Conservation (phyloP, 331 rosid species). For the Acacia pycnantha region DNA sequence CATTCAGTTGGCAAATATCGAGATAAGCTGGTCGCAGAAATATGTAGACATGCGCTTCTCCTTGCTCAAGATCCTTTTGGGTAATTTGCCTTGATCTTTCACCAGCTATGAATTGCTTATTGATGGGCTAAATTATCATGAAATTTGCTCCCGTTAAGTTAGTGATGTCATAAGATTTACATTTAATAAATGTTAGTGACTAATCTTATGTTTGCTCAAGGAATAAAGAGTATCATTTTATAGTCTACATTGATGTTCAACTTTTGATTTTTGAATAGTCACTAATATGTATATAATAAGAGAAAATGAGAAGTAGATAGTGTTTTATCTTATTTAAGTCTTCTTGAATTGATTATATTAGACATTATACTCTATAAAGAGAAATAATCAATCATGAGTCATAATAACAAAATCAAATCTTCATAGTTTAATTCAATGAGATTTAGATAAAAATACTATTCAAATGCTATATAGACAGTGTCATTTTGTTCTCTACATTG, state of each 20-base stretch:
- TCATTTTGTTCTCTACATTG: neutral
- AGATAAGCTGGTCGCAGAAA: constrained; percentile 49
- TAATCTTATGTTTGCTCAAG: neutral
- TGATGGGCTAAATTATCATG: neutral
- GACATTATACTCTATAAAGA: neutral
- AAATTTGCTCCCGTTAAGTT: too few relatives aligned
- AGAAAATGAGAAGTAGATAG: neutral
- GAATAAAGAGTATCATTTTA: neutral
- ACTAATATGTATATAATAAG: too few relatives aligned
- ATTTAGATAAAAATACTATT: neutral
- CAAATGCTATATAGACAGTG: too few relatives aligned
- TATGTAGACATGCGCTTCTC: constrained; percentile 55
- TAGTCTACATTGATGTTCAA: neutral
- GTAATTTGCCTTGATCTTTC: constrained; percentile 34
- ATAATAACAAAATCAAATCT: neutral
- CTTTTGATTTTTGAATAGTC: neutral
- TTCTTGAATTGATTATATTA: neutral
- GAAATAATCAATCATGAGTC: neutral
- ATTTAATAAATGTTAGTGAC: neutral
- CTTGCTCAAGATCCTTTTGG: constrained; percentile 81
- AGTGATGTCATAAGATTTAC: neutral
- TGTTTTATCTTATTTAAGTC: neutral
- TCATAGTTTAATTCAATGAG: neutral
- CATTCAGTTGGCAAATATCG: constrained; percentile 48
- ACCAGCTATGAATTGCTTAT: neutral